Evolutionary conservation across 2,329 filamentous ascomycete genomes (phyloP), one percentile per base, ranked within the genome.

Genomic region (Elsinoe arachidis): DNA sequence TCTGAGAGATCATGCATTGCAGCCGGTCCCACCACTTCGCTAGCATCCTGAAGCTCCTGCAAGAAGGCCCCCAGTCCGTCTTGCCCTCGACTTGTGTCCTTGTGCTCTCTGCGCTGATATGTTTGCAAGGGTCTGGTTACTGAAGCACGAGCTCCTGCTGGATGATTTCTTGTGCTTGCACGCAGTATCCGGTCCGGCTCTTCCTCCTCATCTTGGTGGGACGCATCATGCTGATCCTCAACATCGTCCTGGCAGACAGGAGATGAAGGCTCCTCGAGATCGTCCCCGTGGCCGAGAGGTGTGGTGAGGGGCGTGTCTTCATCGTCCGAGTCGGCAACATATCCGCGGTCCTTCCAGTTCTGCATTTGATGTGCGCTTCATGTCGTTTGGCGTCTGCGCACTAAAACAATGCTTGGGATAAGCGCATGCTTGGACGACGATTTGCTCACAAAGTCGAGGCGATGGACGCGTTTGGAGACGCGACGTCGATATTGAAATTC

Each of bases 311-410:
- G 59, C 59, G 26, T 61, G 53, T 75, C 74, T 53, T 78, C 76
- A 58, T 77, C 76, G 69, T 78, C 76, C 59, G 76, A 78, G 66
- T 78, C 76, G 68, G 70, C 71, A 62, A 78, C 76, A 68, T 73
- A 77, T 63, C 76, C 76, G 67, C 68, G 71, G 63, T 72, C 68
- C 63, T 74, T 71, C 76, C 76, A 78, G 70, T 69, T 68, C 68
- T 70, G 76, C 76, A 78, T 78, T 73, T 66, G 65, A 61, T 56
- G 58, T 23, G 23, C 14, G 44, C 58, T 58, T 63, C 66, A 67
- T 67, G 23, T 47, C 51, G 54, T 11, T 5, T 35, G 3, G 34
- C 3, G 14, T 5, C 33, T 47, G 34, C 46, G 17, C n/a, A 12
- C 19, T 23, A 12, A 11, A 12, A 23, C 2, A 26, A 12, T 46